phyloP scores from a whole-genome alignment of 2,329 filamentous ascomycete species.

The Colletotrichum limetticola region DNA sequence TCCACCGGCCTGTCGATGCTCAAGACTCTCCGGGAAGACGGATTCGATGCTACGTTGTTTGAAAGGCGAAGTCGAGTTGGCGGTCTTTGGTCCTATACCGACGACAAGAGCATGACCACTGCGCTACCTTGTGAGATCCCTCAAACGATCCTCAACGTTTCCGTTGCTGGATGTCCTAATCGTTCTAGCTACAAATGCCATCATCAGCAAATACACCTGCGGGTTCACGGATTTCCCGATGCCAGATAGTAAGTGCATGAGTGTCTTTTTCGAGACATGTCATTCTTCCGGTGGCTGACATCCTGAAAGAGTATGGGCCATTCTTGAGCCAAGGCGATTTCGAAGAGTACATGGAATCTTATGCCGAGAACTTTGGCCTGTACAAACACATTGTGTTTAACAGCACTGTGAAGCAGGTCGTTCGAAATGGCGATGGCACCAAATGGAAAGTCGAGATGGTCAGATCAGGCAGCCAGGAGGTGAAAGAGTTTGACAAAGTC shows the following conservation, averaged over 20 bases:
- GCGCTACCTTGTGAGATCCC: slow-evolving; percentile 43
- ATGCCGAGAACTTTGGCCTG: slow-evolving; percentile 52
- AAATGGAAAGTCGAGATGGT: slow-evolving; percentile 47
- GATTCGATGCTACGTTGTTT: slow-evolving; percentile 52
- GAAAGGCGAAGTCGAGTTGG: slow-evolving; percentile 52
- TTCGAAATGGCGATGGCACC: slow-evolving; percentile 40
- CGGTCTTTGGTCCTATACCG: slow-evolving; percentile 55
- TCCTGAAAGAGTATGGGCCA: slow-evolving; percentile 40
- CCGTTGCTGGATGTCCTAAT: background rate
- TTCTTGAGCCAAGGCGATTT: slow-evolving; percentile 41
- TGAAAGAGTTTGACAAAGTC: slow-evolving; percentile 50
- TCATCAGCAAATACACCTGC: slow-evolving; percentile 51
- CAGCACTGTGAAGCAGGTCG: slow-evolving; percentile 43
- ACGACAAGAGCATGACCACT: slow-evolving; percentile 47
- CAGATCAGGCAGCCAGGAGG: slow-evolving; percentile 37
- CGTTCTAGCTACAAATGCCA: slow-evolving; percentile 42
- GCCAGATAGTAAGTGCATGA: slow-evolving; percentile 47
- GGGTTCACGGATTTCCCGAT: slow-evolving; percentile 55
- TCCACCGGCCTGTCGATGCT: slow-evolving; percentile 44
- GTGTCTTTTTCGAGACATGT: background rate
- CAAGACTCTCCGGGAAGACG: slow-evolving; percentile 55
- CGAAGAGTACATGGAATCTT: slow-evolving; percentile 52
- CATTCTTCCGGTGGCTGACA: background rate
- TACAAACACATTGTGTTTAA: slow-evolving; percentile 46
- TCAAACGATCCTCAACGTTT: background rate